A percentile compares a stretch with the other conserved stretches of the same genome.
Evolutionary conservation across 2,329 filamentous ascomycete genomes (phyloP).

Genomic region (Fusarium palustre): DNA sequence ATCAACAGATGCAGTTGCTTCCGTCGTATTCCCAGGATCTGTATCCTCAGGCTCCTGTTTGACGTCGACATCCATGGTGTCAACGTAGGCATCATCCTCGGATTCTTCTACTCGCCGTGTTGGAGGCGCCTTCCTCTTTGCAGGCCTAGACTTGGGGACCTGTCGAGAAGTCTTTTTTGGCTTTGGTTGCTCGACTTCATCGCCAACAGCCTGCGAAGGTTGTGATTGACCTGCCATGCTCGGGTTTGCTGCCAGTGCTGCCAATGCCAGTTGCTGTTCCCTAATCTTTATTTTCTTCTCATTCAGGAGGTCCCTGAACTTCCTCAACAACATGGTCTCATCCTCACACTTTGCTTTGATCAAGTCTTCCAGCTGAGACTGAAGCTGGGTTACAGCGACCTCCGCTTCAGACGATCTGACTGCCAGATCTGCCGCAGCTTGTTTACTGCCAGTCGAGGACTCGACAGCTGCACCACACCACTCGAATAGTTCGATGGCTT

Average conservation of each 20-base stretch:
- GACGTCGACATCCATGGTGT: slow-evolving; percentile 64
- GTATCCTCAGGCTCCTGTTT: slow-evolving; percentile 54
- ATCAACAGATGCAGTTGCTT: slow-evolving; percentile 56
- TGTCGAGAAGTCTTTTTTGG: slow-evolving; percentile 46
- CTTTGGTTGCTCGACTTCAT: slow-evolving; percentile 25
- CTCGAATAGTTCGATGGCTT: slow-evolving; percentile 73
- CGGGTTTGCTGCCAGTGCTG: slow-evolving; percentile 57
- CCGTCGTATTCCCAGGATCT: slow-evolving; percentile 56
- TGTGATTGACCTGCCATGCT: slow-evolving; percentile 48
- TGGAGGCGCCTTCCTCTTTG: slow-evolving; percentile 63
- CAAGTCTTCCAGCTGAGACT: slow-evolving; percentile 73
- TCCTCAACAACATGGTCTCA: slow-evolving; percentile 74
- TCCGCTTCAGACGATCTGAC: slow-evolving; percentile 62
- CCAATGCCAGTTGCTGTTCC: slow-evolving; percentile 74
- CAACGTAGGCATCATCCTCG: slow-evolving; percentile 57
- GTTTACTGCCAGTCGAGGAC: slow-evolving; percentile 58
- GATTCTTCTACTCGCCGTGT: slow-evolving; percentile 56
- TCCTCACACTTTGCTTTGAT: slow-evolving; percentile 73
- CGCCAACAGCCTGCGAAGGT: slow-evolving; percentile 39
- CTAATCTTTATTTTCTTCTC: slow-evolving; percentile 85
- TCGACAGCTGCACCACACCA: slow-evolving; percentile 74
- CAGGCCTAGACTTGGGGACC: slow-evolving; percentile 54
- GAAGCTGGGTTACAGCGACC: slow-evolving; percentile 67
- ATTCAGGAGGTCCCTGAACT: slow-evolving; percentile 78
- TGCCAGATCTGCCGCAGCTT: slow-evolving; percentile 57